These are phyloP conservation scores for Coccomyxa subellipsoidea DNA, from an alignment of 163 green algal species.

Conservation along the genomic window DNA sequence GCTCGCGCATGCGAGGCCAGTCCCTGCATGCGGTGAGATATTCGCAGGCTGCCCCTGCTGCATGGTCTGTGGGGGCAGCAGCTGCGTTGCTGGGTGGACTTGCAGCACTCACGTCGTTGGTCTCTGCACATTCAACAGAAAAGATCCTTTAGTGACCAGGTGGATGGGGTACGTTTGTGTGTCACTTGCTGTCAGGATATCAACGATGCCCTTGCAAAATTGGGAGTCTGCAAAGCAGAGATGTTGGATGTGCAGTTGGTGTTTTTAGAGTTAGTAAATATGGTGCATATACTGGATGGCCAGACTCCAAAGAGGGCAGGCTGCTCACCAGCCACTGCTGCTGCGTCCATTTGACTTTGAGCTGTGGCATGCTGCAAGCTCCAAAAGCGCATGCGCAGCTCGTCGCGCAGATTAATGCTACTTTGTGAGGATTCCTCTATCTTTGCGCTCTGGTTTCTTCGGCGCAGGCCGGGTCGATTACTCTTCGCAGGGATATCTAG, in stretches of 20 bases:
- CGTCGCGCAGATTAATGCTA: neutral
- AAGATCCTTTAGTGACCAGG: too few relatives aligned
- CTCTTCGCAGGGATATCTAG: neutral
- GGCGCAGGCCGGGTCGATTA: neutral
- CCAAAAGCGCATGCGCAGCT: neutral
- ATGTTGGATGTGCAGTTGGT: neutral
- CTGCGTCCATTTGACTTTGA: neutral
- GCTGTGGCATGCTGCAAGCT: neutral
- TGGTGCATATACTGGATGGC: neutral
- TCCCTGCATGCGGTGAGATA: neutral
- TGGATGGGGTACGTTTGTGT: too few relatives aligned
- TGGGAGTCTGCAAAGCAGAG: too few relatives aligned
- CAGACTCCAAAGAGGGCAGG: neutral
- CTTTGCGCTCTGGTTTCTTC: neutral
- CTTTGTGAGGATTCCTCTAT: neutral
- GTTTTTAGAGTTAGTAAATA: neutral
- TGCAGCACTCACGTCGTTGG: neutral
- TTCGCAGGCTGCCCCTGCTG: neutral
- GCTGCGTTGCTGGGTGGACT: neutral
- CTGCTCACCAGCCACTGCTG: neutral
- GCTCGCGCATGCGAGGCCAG: neutral
- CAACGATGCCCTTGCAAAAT: too few relatives aligned
- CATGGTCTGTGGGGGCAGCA: neutral
- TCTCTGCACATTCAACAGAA: too few relatives aligned
- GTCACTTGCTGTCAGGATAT: too few relatives aligned